A percentile compares a stretch with the other conserved stretches of the same genome.
Evolutionary conservation across 768 basidiomycete genomes (phyloP).

Genomic region (Tulasnella sp.): DNA sequence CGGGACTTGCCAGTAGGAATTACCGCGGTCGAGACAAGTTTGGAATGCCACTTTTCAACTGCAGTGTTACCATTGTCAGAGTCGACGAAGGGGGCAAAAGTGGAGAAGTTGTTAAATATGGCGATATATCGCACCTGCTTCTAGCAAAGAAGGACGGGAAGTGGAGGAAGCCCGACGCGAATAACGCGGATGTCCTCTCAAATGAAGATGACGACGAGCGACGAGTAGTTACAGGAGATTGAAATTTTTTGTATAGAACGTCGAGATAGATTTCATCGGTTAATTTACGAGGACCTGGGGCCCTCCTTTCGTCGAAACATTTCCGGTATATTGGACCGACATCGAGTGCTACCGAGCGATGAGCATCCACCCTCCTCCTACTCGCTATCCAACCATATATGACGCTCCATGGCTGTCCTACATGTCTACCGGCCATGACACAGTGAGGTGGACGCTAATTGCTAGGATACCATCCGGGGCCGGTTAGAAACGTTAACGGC

Average conservation of each 20-base stretch:
- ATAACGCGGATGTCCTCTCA: conserved; percentile 6
- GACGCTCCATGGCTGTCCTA: too few species aligned
- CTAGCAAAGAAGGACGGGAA: conserved; percentile 4
- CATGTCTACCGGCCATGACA: too few species aligned
- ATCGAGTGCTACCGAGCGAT: too few species aligned
- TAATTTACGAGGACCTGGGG: too few species aligned
- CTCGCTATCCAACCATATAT: too few species aligned
- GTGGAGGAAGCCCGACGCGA: neutral
- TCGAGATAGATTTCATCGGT: neutral
- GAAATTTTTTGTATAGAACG: neutral
- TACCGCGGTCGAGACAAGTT: conserved; percentile 16
- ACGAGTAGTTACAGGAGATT: neutral
- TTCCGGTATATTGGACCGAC: too few species aligned
- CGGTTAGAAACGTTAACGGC: too few species aligned
- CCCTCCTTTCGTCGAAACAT: too few species aligned
- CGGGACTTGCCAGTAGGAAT: conserved; percentile 1
- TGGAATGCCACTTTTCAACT: conserved; percentile 9
- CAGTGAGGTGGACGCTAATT: too few species aligned
- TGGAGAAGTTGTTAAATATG: conserved; percentile 6
- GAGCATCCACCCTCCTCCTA: too few species aligned
- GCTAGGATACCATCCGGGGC: too few species aligned
- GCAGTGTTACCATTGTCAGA: neutral
- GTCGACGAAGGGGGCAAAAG: conserved; percentile 8
- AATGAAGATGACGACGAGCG: neutral
- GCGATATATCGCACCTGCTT: conserved; percentile 16